These are phyloP conservation scores for Saccharomyces hybrid DNA, from an alignment of 1,139 yeast genomes.

Conservation along the genomic window DNA sequence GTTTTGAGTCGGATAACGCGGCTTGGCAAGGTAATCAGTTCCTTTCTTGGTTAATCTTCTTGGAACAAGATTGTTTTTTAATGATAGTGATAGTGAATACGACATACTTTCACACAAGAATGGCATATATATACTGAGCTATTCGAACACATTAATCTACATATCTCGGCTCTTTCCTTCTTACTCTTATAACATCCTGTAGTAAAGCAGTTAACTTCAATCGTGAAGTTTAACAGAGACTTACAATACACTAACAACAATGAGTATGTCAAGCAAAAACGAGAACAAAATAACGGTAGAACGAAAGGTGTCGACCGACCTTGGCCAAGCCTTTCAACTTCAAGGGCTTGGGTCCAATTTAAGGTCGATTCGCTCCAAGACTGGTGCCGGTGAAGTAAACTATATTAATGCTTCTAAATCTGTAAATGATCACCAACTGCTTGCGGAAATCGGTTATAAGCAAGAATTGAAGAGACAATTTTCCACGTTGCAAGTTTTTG, in stretches of 20 bases:
- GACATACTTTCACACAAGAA: neutral
- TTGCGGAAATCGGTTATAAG: conserved; percentile 49
- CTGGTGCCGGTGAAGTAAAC: conserved; percentile 24
- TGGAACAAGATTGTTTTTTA: neutral
- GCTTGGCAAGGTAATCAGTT: neutral
- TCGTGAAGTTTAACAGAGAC: neutral
- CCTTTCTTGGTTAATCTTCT: neutral
- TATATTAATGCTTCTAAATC: conserved; percentile 19
- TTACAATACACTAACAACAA: neutral
- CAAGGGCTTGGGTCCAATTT: neutral
- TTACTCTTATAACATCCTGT: neutral
- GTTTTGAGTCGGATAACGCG: neutral
- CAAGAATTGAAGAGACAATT: conserved; percentile 44
- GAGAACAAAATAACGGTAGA: neutral
- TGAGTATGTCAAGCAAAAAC: neutral
- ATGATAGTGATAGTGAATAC: neutral
- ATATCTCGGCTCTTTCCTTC: neutral
- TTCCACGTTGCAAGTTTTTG: conserved; percentile 44
- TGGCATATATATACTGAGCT: neutral
- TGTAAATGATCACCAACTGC: conserved; percentile 39
- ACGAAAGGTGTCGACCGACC: neutral
- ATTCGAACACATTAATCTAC: neutral
- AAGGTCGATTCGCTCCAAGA: conserved; percentile 11
- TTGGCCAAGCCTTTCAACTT: neutral
- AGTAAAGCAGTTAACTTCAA: neutral